A percentile compares a stretch with the other conserved stretches of the same genome.
These are phyloP conservation scores for Microdochium paspali DNA, from an alignment of 2,329 filamentous ascomycete species.

Conservation along the genomic window DNA sequence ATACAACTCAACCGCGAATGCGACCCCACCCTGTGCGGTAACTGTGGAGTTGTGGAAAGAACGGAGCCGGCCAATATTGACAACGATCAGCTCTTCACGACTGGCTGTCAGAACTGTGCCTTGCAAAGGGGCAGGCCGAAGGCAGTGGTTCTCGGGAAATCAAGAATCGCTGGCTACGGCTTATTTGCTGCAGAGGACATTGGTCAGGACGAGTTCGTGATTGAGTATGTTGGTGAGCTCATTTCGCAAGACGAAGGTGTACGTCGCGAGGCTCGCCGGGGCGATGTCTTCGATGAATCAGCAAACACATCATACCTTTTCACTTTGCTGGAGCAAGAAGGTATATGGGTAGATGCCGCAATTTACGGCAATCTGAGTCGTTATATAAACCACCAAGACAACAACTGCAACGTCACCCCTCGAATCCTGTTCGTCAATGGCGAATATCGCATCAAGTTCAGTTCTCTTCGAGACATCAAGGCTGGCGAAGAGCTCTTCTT, in stretches of 20 bases:
- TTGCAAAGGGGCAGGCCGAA: slow-evolving; percentile 61
- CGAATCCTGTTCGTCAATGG: slow-evolving; percentile 65
- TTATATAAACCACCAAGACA: slow-evolving; percentile 70
- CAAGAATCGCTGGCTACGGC: slow-evolving; percentile 66
- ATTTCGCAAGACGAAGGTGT: slow-evolving; percentile 62
- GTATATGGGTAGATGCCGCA: slow-evolving; percentile 64
- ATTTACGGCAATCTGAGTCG: slow-evolving; percentile 72
- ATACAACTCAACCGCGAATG: slow-evolving; percentile 67
- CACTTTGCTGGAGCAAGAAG: slow-evolving; percentile 48
- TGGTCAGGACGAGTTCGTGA: slow-evolving; percentile 60
- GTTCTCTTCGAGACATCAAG: slow-evolving; percentile 55
- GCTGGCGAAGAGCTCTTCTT: slow-evolving; percentile 74
- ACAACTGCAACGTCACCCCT: slow-evolving; percentile 51
- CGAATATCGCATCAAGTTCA: slow-evolving; percentile 68
- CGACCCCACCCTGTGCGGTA: slow-evolving; percentile 64
- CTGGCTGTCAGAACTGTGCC: slow-evolving; percentile 61
- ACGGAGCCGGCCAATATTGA: slow-evolving; percentile 60
- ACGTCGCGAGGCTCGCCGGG: slow-evolving; percentile 52
- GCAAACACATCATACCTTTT: slow-evolving; percentile 58
- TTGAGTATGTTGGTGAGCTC: slow-evolving; percentile 74
- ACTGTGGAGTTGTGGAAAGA: slow-evolving; percentile 60
- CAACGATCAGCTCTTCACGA: slow-evolving; percentile 43
- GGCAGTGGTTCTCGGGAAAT: slow-evolving; percentile 59
- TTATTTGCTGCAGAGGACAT: slow-evolving; percentile 64
- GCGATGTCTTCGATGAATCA: slow-evolving; percentile 52